phyloP scores from a whole-genome alignment of 495 filamentous ascomycete species.

The Penicillium pancosmium region DNA sequence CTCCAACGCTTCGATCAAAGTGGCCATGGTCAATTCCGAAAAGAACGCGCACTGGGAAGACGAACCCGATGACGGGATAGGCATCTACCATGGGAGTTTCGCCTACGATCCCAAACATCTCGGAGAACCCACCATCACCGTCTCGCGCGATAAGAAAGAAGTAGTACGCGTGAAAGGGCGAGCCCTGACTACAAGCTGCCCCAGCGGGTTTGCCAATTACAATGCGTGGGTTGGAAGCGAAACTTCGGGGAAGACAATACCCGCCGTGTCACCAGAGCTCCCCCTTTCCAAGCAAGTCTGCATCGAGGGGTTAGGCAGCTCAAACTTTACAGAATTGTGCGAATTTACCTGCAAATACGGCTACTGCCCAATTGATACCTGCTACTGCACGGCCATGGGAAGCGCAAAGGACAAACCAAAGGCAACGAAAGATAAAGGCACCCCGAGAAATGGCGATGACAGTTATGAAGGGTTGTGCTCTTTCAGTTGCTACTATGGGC shows the following conservation, averaged over 20 bases:
- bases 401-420: slow-evolving; percentile 8
- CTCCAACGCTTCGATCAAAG: slow-evolving; percentile 40
- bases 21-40: slow-evolving; percentile 53
- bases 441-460: slow-evolving; percentile 12
- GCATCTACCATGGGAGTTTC: slow-evolving; percentile 55
- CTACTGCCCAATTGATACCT: slow-evolving; percentile 23
- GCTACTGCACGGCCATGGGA: slow-evolving; percentile 24
- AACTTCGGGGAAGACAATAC: slow-evolving; percentile 11
- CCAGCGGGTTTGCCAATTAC: slow-evolving; percentile 54
- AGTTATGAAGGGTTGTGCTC: slow-evolving; percentile 18
- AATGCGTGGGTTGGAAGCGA: slow-evolving; percentile 52
- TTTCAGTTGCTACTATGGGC: slow-evolving; percentile 20
- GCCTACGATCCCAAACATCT: slow-evolving; percentile 46
- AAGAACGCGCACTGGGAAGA: slow-evolving; percentile 28
- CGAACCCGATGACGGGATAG: slow-evolving; percentile 31
- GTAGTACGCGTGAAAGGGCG: slow-evolving; percentile 43
- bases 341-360: slow-evolving; percentile 21
- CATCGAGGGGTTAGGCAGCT: slow-evolving; percentile 11
- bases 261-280: slow-evolving; percentile 5
- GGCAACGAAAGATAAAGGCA: slow-evolving; percentile 11
- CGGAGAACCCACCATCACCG: slow-evolving; percentile 54
- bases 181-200: slow-evolving; percentile 47
- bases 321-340: slow-evolving; percentile 22
- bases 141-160: slow-evolving; percentile 44
- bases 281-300: slow-evolving; percentile 19